A percentile compares a stretch with the other conserved stretches of the same genome.
These are phyloP conservation scores for bread wheat (Triticum aestivum) DNA, from an alignment of 176 grass and related monocot species.

Conservation along the genomic window IWGSC_CS_RefSeq_v2.1 NC_057802.1:459437590-459438089, in stretches of 20 bases:
- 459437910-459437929: slow-evolving; percentile 21
- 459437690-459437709: neutral
- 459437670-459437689: neutral
- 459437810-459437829: neutral
- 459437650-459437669: slow-evolving; percentile 20
- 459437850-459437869: neutral
- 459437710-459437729: slow-evolving; percentile 8
- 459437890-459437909: neutral
- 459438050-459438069: slow-evolving; percentile 63
- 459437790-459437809: slow-evolving; percentile 17
- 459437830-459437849: slow-evolving; percentile 17
- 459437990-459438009: slow-evolving; percentile 62
- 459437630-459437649: slow-evolving; percentile 89
- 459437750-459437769: neutral
- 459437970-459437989: slow-evolving; percentile 16
- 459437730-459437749: slow-evolving; percentile 8
- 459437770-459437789: neutral
- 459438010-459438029: slow-evolving; percentile 98
- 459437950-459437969: slow-evolving; percentile 28
- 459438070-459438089: slow-evolving; percentile 91
- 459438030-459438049: slow-evolving; percentile 95
- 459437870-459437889: slow-evolving; percentile 12
- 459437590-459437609: slow-evolving; percentile 87
- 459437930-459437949: neutral
- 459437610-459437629: slow-evolving; percentile 98